Evolutionary conservation across 2,329 filamentous ascomycete species (phyloP).

Genomic region (Claviceps sp.): DNA sequence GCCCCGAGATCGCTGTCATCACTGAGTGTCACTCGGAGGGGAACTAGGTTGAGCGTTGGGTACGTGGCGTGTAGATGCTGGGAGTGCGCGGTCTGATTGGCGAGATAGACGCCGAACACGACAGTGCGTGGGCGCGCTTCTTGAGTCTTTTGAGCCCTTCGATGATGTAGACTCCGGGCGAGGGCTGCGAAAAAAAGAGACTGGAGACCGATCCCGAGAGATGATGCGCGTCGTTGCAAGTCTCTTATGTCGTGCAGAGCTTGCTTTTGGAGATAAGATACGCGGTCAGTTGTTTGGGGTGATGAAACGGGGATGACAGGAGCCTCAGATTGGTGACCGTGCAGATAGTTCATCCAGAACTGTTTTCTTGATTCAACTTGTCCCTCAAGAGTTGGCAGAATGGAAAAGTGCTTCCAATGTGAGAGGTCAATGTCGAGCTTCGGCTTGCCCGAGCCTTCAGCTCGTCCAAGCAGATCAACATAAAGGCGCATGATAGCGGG

Average conservation of each 20-base stretch:
- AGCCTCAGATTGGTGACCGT: neutral
- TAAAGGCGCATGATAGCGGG: constrained; percentile 39
- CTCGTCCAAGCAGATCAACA: constrained; percentile 3
- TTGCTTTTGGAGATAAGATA: constrained; percentile 29
- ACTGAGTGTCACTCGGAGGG: constrained; percentile 42
- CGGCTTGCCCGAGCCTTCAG: constrained; percentile 1
- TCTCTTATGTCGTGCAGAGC: constrained; percentile 26
- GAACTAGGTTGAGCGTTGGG: constrained; percentile 70
- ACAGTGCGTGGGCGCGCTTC: constrained; percentile 17
- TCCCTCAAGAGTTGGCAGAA: constrained; percentile 2
- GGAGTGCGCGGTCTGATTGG: constrained; percentile 51
- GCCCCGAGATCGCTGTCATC: constrained; percentile 23
- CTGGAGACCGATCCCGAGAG: constrained; percentile 52
- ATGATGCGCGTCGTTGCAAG: constrained; percentile 24
- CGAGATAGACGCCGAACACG: constrained; percentile 69
- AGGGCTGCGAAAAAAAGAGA: constrained; percentile 63
- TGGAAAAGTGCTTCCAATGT: constrained; percentile 16
- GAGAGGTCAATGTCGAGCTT: constrained; percentile 5
- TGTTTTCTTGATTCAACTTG: constrained; percentile 9
- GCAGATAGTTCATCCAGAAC: constrained; percentile 32
- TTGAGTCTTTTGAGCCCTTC: constrained; percentile 16
- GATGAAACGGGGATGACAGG: neutral
- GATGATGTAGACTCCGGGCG: constrained; percentile 32
- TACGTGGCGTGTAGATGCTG: constrained; percentile 33
- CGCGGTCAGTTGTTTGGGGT: constrained; percentile 7